Evolutionary conservation across 805 yeast genomes (phyloP), one percentile per base, ranked within the genome.

Genomic region (Yamadazyma sp.): DNA sequence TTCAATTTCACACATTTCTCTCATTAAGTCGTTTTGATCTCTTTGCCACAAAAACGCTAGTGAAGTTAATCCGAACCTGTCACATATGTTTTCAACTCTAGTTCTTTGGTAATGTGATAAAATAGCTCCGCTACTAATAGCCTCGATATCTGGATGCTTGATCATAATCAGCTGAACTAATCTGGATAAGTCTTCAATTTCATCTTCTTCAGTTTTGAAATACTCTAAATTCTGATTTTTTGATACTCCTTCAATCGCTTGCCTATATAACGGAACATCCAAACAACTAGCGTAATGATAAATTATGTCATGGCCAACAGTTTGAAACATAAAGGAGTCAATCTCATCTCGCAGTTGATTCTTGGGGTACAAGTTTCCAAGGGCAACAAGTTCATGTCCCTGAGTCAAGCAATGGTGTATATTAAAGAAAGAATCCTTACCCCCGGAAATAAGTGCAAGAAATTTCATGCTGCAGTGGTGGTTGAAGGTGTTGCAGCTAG

Each of bases 301-400:
- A 2, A 93, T 70, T 3, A 84, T 77, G 45, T 84, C 86, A 58
- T 85, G 93, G 0, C 99, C 99, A 6, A 93, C 98, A 0, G 99
- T 93, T 61, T 93, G 99, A 60, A 86, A 93, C 99, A 93, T 93
- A 55, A 83, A 91, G 37, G 96, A 86, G 57, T 93, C 97, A 37
- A 93, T 64, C 58, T 93, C 99, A 48, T 62, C 62, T n/a, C 41
- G 41, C 31, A 53, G 53, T 15, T 37, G 7, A 48, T 69, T 52
- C 22, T 57, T 60, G 1, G 71, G 70, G 51, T 79, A 78, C 44
- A 93, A 60, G 52, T 93, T 93, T 0, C 89, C 98, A 32, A 91
- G 60, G 1, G 96, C 96, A 0, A 77, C 77, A 5, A 93, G 65
- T 50, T 86, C 85, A 62, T 93, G 99, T 10, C 95, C 95, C 36